Base-by-base conservation (phyloP, 1,284 basidiomycete species). In the Athelia sp. region DNA sequence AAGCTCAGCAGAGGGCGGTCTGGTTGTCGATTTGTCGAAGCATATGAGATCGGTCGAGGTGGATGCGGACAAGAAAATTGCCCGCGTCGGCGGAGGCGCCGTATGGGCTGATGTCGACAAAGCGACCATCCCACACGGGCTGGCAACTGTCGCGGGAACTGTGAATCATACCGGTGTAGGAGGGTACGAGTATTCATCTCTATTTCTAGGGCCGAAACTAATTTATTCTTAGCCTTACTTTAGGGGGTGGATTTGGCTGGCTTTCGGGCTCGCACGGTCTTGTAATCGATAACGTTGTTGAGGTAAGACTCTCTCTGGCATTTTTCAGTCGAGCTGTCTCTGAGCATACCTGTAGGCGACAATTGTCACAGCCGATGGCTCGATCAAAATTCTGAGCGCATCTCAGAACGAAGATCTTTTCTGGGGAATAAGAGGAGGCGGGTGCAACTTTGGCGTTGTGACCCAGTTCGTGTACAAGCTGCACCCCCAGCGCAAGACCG, bases 211-310 rank as follows among this genome's bases (percentile, higher is more conserved):
- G 4, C 15, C 24, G 43, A 21, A 17, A 29, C 31, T 22, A 21
- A 43, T 42, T 35, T 47, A 40, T 51, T 42, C 47, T 23, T 23
- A 66, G 69, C 9, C 59, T 73, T 4, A 62, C 63, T 14, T 55
- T 75, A 11, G 74, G 73, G 10, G 74, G 74, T 9, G 74, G 74
- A 9, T 72, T 62, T 36, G 74, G 74, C 1, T 71, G 54, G 58
- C 62, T 73, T 40, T 40, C n/a, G n/a, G 36, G 36, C 19, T 40
- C 36, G 82, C 69, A 80, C 58, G 82, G 81, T 0, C 67, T 82
- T 18, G 68, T 65, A 0, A 66, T 82, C 49, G 82, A 84, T 57
- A 79, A 81, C 52, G 66, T 84, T 19, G 62, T 74, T 14, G 63
- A 75, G 58, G 77, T 75, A 54, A 24, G 52, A 40, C 31, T 44